Conservation (phyloP, 495 filamentous ascomycete genomes). For the Trichodelitschia bisporula region DNA sequence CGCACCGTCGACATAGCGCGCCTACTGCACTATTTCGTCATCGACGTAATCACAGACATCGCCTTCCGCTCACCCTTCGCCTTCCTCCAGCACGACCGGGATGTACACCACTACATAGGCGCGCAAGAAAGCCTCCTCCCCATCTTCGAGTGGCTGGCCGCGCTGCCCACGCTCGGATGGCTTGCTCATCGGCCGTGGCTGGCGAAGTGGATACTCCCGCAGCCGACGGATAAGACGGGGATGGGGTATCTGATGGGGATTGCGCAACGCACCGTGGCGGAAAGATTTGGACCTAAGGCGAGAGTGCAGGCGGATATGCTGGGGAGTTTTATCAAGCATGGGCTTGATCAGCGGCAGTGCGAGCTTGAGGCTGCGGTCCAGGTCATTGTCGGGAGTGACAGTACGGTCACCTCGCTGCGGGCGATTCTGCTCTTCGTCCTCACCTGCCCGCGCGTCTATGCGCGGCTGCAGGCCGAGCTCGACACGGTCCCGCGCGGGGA, state of each 20-base stretch:
- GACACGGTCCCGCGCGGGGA: neutral
- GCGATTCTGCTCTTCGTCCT: slow-evolving; percentile 2
- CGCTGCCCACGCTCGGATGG: neutral
- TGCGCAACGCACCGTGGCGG: neutral
- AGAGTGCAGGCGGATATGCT: slow-evolving; percentile 2
- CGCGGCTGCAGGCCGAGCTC: slow-evolving; percentile 5
- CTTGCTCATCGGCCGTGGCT: neutral
- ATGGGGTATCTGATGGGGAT: neutral
- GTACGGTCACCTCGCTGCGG: slow-evolving; percentile 1
- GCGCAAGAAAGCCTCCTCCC: neutral
- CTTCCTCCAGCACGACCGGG: neutral
- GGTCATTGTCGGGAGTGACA: slow-evolving; percentile 1
- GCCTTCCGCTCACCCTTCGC: neutral
- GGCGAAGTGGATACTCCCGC: neutral
- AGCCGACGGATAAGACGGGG: neutral
- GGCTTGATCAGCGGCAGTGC: neutral
- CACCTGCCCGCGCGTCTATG: neutral
- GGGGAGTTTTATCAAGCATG: neutral
- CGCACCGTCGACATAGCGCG: slow-evolving; percentile 2
- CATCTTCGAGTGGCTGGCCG: neutral
- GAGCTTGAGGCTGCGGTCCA: slow-evolving; percentile 1
- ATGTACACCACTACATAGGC: slow-evolving; percentile 1
- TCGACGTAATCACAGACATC: slow-evolving; percentile 19
- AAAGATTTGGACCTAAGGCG: slow-evolving; percentile 1
- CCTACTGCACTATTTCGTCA: slow-evolving; percentile 17